A percentile compares a stretch with the other conserved stretches of the same genome.
These are phyloP conservation scores for Ceriops tagal DNA, from an alignment of 345 rosid genomes.

Conservation along the genomic window DNA sequence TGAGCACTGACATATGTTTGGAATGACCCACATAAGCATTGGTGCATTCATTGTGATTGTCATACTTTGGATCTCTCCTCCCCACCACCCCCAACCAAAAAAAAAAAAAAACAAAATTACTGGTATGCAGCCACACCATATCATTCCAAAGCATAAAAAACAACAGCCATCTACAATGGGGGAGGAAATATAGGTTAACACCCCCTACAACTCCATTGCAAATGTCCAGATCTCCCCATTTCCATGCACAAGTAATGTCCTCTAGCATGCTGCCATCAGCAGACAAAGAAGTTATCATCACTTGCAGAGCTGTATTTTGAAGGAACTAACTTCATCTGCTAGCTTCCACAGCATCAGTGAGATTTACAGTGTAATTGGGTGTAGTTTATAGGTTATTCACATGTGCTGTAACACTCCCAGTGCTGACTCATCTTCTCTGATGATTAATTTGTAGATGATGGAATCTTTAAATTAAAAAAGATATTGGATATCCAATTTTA, in stretches of 20 bases:
- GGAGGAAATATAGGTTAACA: background rate
- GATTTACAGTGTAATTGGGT: no score
- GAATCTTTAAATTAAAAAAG: background rate
- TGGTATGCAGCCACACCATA: background rate
- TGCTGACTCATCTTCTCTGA: no score
- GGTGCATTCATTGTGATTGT: background rate
- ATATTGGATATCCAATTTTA: background rate
- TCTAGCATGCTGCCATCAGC: no score
- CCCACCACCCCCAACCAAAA: no score
- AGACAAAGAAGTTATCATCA: no score
- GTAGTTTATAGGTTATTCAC: no score
- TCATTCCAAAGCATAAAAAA: slow-evolving; percentile 4
- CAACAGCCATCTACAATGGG: background rate
- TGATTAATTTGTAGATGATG: background rate
- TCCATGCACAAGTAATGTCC: no score
- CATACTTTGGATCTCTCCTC: slow-evolving; percentile 6
- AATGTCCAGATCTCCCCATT: background rate
- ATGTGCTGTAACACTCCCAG: no score
- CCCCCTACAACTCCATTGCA: no score
- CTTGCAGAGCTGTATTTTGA: no score
- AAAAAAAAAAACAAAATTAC: no score
- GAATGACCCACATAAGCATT: background rate
- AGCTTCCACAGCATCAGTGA: background rate
- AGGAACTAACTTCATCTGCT: no score
- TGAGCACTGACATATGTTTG: background rate